Evolutionary conservation across 1,139 yeast species (phyloP), one percentile per base, ranked within the genome.

Genomic region (Geotrichum citri-aurantii): DNA sequence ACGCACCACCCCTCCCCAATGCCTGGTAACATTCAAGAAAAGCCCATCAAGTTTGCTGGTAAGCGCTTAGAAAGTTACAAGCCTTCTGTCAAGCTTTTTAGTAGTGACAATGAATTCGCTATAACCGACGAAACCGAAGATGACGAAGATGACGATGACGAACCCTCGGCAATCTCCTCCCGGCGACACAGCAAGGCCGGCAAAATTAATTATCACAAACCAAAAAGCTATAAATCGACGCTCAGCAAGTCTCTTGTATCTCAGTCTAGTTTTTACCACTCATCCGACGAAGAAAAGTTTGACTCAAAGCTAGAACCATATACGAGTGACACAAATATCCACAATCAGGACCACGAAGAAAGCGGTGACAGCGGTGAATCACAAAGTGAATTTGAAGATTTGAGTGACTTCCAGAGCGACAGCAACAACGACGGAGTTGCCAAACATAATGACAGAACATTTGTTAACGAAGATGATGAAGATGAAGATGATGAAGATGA

Each of bases 1-100:
- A 85, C 88, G 11, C 37, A 14, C 19, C 52, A 49, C n/a, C n/a
- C n/a, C n/a, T n/a, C n/a, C n/a, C n/a, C 26, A 19, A 49, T 49
- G 52, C 52, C 52, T 24, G 31, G 52, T 19, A 49, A 33, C 42
- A 24, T 50, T 5, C 53, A 42, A 23, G 19, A 37, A 19, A 51
- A 51, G 12, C 40, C 33, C n/a, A 52, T 51, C 7, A 48, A 48
- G 19, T 37, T 49, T 49, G 56, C 57, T n/a, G 60, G 60, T 12
- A 57, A 57, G 47, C 50, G 60, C 11, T 46, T 57, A 50, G 60
- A 57, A 47, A 57, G 52, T 46, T 54, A 54, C 37, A 24, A 26
- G 42, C 29, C 52, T 29, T 26, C 53, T 33, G 17, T 21, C n/a
- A 37, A 7, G 4, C 23, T 33, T 11, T 40, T 26, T 11, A 42